Evolutionary conservation across 2,329 filamentous ascomycete species (phyloP).

Genomic region (Fusarium nisikadoi): DNA sequence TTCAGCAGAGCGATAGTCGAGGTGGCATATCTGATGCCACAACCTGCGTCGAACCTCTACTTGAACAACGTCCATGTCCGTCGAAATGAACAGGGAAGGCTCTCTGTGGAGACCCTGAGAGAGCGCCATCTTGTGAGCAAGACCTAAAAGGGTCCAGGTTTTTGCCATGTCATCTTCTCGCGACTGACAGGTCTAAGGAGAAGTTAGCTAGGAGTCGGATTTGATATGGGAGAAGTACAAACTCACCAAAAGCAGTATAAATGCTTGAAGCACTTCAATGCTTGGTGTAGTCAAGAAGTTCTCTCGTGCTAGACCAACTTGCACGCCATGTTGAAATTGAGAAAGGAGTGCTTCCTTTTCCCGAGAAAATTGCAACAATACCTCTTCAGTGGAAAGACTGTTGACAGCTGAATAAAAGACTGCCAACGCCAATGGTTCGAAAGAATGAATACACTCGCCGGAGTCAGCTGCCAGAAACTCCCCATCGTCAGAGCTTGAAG

Average conservation of each 20-base stretch:
- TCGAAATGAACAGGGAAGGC: neutral
- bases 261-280: neutral
- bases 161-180: constrained; percentile 2
- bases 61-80: neutral
- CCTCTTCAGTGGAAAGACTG: neutral
- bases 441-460: neutral
- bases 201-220: neutral
- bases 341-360: neutral
- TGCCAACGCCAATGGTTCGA: neutral
- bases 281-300: neutral
- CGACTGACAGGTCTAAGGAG: neutral
- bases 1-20: constrained; percentile 2
- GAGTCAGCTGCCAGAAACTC: neutral
- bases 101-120: neutral
- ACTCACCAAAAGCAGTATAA: neutral
- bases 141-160: neutral
- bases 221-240: rapidly evolving
- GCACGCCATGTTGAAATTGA: neutral
- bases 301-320: neutral
- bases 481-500: neutral
- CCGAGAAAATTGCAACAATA: neutral
- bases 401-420: neutral
- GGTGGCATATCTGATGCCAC: constrained; percentile 3
- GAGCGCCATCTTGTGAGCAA: neutral
- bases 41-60: neutral